Evolutionary conservation across 2,329 filamentous ascomycete species (phyloP).

Genomic region (Verticillium nubilum): DNA sequence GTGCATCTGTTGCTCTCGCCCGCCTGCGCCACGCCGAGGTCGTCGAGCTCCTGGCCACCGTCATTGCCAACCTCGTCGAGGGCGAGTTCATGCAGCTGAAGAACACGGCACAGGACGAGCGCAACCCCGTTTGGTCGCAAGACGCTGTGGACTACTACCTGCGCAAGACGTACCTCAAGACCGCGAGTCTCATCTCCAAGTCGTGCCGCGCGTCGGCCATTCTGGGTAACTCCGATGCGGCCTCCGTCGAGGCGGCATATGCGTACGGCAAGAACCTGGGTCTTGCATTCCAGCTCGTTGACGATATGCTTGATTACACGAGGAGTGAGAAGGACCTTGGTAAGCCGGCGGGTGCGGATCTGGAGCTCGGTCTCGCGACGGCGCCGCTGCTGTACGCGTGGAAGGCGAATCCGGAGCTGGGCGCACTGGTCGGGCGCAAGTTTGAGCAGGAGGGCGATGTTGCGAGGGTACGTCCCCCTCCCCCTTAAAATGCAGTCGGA

Average conservation of each 20-base stretch:
- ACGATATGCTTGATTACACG: conserved; percentile 97
- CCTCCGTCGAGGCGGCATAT: conserved; percentile 88
- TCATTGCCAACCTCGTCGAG: conserved; percentile 96
- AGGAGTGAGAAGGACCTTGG: conserved; percentile 78
- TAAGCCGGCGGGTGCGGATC: conserved; percentile 89
- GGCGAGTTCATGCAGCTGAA: conserved; percentile 99
- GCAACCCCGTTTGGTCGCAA: conserved; percentile 77
- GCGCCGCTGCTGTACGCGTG: conserved; percentile 93
- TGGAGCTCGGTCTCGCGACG: conserved; percentile 89
- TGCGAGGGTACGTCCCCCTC: conserved; percentile 56
- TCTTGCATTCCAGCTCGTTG: conserved; percentile 92
- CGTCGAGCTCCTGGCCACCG: conserved; percentile 87
- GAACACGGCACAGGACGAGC: conserved; percentile 87
- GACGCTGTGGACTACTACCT: conserved; percentile 90
- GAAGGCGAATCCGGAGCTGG: conserved; percentile 81
- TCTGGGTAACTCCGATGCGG: conserved; percentile 68
- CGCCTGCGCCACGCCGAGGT: conserved; percentile 90
- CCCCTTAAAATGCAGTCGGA: conserved; percentile 6
- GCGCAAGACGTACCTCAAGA: conserved; percentile 98
- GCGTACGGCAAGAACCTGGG: conserved; percentile 89
- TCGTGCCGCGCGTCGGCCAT: conserved; percentile 87
- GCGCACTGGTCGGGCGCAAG: conserved; percentile 84
- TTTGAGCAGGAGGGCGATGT: conserved; percentile 83
- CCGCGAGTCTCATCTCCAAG: conserved; percentile 91
- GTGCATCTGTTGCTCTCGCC: conserved; percentile 89